Evolutionary conservation across 73 alveolate species (phyloP).

Genomic region (Symbiodinium pilosum): DNA sequence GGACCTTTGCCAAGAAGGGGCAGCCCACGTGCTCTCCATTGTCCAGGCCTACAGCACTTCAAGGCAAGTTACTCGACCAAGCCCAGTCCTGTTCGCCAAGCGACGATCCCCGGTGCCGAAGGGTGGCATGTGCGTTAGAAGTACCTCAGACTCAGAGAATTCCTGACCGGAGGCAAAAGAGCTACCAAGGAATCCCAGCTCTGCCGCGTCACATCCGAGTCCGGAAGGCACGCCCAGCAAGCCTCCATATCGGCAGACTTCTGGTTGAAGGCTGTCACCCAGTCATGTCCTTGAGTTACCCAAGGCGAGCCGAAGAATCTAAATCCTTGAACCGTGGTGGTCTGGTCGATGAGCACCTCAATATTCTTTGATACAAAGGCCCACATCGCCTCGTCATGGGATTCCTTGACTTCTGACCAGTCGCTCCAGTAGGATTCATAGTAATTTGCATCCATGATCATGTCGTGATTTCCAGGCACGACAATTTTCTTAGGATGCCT

Average conservation of each 20-base stretch:
- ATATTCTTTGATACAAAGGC: background rate
- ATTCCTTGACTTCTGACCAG: background rate
- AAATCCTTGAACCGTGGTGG: background rate
- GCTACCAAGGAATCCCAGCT: background rate
- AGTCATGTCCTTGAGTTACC: background rate
- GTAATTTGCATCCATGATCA: background rate
- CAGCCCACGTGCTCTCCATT: background rate
- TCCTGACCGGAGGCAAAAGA: background rate
- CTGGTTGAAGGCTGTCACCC: background rate
- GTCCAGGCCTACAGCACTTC: background rate
- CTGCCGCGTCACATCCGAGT: background rate
- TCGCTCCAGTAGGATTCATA: conserved; percentile 1
- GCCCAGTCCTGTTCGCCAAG: background rate
- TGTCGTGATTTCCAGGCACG: conserved; percentile 7
- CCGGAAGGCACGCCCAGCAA: background rate
- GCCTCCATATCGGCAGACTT: background rate
- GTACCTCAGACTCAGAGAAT: background rate
- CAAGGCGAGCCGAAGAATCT: background rate
- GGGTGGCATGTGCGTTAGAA: conserved; percentile 24
- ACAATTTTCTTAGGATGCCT: background rate
- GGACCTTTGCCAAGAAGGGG: background rate
- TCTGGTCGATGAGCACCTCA: background rate
- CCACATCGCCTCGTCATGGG: background rate
- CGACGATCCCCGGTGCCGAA: background rate
- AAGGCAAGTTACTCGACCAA: background rate